Evolutionary conservation across 2,329 filamentous ascomycete species (phyloP), one percentile per base, ranked within the genome.

Genomic region (Trichophyton equinum): DNA sequence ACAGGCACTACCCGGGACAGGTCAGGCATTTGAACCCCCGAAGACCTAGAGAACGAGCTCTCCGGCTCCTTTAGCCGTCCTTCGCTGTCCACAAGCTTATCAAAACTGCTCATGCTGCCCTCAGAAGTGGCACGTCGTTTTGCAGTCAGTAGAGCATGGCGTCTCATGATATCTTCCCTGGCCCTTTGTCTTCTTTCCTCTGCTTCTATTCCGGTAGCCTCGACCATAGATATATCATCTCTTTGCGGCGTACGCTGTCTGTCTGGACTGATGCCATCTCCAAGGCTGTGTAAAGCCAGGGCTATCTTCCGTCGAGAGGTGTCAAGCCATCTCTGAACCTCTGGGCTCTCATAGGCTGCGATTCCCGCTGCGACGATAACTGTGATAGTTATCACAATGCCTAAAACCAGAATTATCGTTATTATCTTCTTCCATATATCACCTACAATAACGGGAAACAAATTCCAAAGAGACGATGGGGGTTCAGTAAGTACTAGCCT

Each of bases 261-360:
- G 68, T 63, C 71, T 3, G 80, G 79, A 58, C 82, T 78, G 42
- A 85, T 77, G 58, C 84, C 82, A 68, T 85, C 81, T 57, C 82
- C 82, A 9, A 85, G 76, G 42, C 77, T 79, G 67, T 84, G 79
- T 36, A 86, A 71, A 13, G 82, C 79, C 62, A 83, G 70, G 20
- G 81, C 82, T 63, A 86, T 79, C 70, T 82, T 85, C 61, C 81
- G 81, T 53, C 83, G 80, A 60, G 81, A 82, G 61, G 81, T 77
- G 61, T 83, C 78, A 59, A 86, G 73, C 83, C 83, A 86, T 78
- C 79, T 76, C 70, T 82, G 77, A 62, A 86, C 77, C 68, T 85
- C 80, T 0, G 83, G 83, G 46, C 80, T 84, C 69, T 86, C 81
- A 71, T 85, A 84, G 53, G 84, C 79, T 59, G 83, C 83, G 58